Conservation (phyloP, 805 yeast species). For the Scheffersomyces amazonensis region DNA sequence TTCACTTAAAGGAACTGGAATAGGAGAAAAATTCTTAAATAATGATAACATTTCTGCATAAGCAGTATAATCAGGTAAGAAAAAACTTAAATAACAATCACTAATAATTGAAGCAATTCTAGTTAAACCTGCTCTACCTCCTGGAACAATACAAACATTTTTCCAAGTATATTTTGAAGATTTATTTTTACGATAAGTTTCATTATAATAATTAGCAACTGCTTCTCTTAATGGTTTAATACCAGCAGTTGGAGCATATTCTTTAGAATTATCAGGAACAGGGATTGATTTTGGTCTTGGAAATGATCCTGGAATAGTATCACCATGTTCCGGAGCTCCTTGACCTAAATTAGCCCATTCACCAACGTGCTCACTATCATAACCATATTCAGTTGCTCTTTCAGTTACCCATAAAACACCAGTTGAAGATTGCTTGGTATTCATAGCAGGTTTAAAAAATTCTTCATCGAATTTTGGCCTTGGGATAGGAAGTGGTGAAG, state of each 20-base stretch:
- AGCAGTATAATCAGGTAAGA: conserved; percentile 63
- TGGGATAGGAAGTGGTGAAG: conserved; percentile 51
- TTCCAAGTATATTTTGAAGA: conserved; percentile 55
- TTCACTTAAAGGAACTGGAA: conserved; percentile 59
- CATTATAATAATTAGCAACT: conserved; percentile 56
- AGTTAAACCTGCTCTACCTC: conserved; percentile 62
- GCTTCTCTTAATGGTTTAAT: conserved; percentile 53
- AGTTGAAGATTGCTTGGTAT: conserved; percentile 56
- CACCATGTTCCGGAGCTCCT: conserved; percentile 66
- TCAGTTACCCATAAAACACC: conserved; percentile 68
- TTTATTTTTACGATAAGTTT: conserved; percentile 47
- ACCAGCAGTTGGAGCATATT: conserved; percentile 62
- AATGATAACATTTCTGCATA: conserved; percentile 63
- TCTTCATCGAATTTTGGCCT: conserved; percentile 42
- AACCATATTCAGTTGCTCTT: conserved; percentile 57
- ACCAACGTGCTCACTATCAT: conserved; percentile 32
- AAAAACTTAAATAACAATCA: conserved; percentile 58
- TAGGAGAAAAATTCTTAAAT: conserved; percentile 60
- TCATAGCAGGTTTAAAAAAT: conserved; percentile 55
- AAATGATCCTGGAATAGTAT: conserved; percentile 55
- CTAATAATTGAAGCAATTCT: conserved; percentile 59
- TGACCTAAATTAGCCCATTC: conserved; percentile 63
- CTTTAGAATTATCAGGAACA: conserved; percentile 47
- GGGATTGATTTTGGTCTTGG: conserved; percentile 48
- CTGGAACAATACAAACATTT: conserved; percentile 63